Evolutionary conservation across 257 asterid species (phyloP).

Genomic region (Przewalskia tangutica): DNA sequence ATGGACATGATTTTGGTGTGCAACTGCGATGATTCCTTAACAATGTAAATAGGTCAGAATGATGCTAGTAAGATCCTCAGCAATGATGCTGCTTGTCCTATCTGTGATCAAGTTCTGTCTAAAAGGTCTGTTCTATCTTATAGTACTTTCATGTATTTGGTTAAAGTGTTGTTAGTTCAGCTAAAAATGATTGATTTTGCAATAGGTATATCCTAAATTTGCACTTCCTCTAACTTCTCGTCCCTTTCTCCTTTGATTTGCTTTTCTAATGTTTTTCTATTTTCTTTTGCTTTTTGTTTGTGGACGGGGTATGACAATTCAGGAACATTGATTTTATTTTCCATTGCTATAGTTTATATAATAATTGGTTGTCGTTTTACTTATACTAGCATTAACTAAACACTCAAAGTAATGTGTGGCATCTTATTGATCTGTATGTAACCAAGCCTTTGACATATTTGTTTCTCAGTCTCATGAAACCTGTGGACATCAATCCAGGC

Average conservation of each 20-base stretch:
- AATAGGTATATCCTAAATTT: background rate
- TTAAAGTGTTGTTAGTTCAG: background rate
- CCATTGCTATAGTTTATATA: background rate
- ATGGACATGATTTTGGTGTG: background rate
- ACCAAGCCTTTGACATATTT: conserved; percentile 1
- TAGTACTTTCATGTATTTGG: background rate
- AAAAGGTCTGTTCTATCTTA: conserved; percentile 46
- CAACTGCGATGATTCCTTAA: conserved; percentile 36
- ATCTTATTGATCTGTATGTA: background rate
- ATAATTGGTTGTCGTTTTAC: background rate
- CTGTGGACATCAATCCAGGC: conserved; percentile 76
- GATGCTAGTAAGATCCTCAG: conserved; percentile 85
- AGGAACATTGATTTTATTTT: background rate
- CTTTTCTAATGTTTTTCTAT: background rate
- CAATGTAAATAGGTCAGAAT: conserved; percentile 53
- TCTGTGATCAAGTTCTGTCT: conserved; percentile 96
- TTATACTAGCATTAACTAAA: background rate
- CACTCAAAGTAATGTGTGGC: background rate
- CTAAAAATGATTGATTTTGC: background rate
- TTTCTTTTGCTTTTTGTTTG: background rate
- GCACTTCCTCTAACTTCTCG: background rate
- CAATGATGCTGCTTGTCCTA: conserved; percentile 86
- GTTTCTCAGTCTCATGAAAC: conserved; percentile 74
- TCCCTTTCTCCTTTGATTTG: background rate
- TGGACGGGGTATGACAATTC: background rate